A percentile compares a stretch with the other conserved stretches of the same genome.
phyloP scores from a whole-genome alignment of 2,329 filamentous ascomycete genomes.

The Cladosporium sp. region DNA sequence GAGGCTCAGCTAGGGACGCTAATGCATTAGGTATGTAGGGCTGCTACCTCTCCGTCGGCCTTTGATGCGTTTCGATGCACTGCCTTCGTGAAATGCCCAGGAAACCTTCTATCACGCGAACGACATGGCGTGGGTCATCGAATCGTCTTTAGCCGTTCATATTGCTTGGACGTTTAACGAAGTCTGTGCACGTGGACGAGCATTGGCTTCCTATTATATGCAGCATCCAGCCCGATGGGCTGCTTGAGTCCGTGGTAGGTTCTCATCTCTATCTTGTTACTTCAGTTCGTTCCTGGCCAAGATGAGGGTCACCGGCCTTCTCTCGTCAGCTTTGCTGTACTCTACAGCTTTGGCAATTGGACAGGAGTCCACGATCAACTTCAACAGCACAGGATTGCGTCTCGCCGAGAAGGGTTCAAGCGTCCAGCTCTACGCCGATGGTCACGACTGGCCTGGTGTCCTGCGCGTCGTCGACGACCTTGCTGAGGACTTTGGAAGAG shows the following conservation, averaged over 20 bases:
- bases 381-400: conserved; percentile 42
- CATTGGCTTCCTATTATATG: neutral
- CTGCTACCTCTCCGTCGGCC: neutral
- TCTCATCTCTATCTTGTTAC: neutral
- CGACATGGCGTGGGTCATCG: conserved; percentile 29
- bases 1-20: neutral
- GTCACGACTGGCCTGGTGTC: conserved; percentile 66
- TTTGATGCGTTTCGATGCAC: neutral
- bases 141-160: conserved; percentile 59
- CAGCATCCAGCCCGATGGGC: neutral
- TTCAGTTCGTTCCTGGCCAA: conserved; percentile 32
- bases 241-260: conserved; percentile 5
- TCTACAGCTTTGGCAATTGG: conserved; percentile 42
- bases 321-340: conserved; percentile 1
- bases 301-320: conserved; percentile 18
- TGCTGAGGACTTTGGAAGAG: conserved; percentile 68
- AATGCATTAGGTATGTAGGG: neutral
- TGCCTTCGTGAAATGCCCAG: neutral
- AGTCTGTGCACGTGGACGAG: neutral
- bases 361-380: conserved; percentile 52
- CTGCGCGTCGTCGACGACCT: conserved; percentile 68
- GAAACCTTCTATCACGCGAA: neutral
- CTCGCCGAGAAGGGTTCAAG: conserved; percentile 31
- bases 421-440: conserved; percentile 57
- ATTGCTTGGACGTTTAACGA: neutral